phyloP scores from a whole-genome alignment of 768 basidiomycete genomes.

The Phylloporus rhodoxanthus region DNA sequence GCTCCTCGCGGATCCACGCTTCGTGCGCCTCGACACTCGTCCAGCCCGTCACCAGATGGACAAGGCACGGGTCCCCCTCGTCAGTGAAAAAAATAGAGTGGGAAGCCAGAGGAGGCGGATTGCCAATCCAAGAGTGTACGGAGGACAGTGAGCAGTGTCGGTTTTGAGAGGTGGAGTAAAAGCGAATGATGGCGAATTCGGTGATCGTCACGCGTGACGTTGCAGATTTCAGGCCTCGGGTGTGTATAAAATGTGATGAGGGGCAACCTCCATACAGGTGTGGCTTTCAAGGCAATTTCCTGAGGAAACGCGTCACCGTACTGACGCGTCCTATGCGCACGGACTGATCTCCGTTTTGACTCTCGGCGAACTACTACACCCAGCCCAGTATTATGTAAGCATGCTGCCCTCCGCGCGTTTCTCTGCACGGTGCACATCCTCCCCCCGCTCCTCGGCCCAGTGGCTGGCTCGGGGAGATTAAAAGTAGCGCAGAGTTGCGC shows the following conservation, averaged over 20 bases:
- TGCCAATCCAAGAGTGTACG: constrained; percentile 31
- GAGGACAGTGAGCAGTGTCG: constrained; percentile 31
- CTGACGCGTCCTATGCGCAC: neutral
- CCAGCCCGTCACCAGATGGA: constrained; percentile 45
- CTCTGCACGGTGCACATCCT: no score
- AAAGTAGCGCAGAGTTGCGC: no score
- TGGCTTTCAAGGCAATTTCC: neutral
- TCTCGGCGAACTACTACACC: neutral
- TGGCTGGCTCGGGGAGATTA: no score
- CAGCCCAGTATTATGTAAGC: no score
- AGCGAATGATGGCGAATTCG: constrained; percentile 37
- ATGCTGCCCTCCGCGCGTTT: no score
- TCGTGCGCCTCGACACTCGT: constrained; percentile 35
- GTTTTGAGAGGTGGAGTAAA: constrained; percentile 29
- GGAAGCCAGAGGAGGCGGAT: constrained; percentile 37
- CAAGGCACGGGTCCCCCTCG: constrained; percentile 10
- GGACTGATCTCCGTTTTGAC: neutral
- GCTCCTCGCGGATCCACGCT: constrained; percentile 37
- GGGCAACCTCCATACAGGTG: no score
- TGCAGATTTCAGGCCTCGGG: no score
- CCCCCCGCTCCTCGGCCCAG: no score
- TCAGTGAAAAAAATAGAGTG: constrained; percentile 36
- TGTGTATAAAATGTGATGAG: no score
- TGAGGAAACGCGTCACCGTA: constrained; percentile 6
- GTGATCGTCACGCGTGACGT: constrained; percentile 36